Evolutionary conservation across 331 rosid genomes (phyloP).

Genomic region (Quercus phellos): DNA sequence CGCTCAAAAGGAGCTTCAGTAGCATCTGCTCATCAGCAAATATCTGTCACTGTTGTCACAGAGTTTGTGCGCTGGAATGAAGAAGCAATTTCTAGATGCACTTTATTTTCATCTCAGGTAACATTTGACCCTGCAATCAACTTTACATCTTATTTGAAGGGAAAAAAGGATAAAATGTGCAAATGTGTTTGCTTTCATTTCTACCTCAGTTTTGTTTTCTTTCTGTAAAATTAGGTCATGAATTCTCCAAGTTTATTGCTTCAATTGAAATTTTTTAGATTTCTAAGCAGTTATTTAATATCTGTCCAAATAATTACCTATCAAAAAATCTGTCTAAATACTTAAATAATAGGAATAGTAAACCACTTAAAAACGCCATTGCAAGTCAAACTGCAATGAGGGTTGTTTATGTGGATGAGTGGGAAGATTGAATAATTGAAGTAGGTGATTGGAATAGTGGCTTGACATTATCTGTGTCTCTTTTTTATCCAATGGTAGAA

Average conservation of each 20-base stretch:
- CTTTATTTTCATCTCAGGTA: slow-evolving; percentile 89
- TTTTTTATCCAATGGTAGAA: background rate
- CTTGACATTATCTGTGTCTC: background rate
- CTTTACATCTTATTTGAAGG: slow-evolving; percentile 2
- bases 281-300: background rate
- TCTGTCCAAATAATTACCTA: background rate
- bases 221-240: background rate
- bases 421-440: background rate
- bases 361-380: background rate
- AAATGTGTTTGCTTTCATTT: background rate
- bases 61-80: slow-evolving; percentile 99
- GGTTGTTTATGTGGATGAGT: background rate
- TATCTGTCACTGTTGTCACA: slow-evolving; percentile 94
- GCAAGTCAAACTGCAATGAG: background rate
- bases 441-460: background rate
- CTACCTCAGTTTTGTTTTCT: background rate
- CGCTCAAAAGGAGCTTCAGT: slow-evolving; percentile 87
- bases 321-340: background rate
- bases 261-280: background rate
- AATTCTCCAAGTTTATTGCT: background rate
- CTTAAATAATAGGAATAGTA: background rate
- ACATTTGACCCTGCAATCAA: slow-evolving; percentile 16
- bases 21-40: slow-evolving; percentile 81
- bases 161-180: background rate
- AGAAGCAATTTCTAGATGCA: slow-evolving; percentile 91